Evolutionary conservation across 352 stramenopile genomes (phyloP), one percentile per base, ranked within the genome.

Genomic region (Pythium phragmiticola): DNA sequence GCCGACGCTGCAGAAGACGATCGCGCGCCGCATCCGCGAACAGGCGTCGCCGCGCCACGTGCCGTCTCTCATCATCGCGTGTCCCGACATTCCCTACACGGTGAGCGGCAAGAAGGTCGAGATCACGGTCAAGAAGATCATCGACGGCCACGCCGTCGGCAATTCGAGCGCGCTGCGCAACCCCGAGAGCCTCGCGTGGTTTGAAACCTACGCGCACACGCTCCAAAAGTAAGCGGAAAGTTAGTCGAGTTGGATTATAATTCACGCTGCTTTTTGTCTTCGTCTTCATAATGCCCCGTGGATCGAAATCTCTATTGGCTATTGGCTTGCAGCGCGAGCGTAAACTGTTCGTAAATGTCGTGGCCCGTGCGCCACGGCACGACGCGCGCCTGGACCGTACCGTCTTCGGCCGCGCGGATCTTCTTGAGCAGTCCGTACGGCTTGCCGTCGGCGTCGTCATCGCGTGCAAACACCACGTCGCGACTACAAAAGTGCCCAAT

Each of bases 61-160:
- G 45, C 84, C 84, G 5, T 72, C 71, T 0, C 60, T 82, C 28
- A 76, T 93, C n/a, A 74, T 81, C 30, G 73, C 72, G 8, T 89
- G 80, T 26, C 84, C 84, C 5, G 80, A 82, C 30, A 91, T 93
- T 58, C 84, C 84, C 37, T 81, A 89, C 69, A 93, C 82, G 2
- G 77, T 89, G 52, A 91, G 80, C 48, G 84, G 84, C 30, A 93
- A 93, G 70, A 91, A 90, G 54, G 82, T 93, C 39, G 84, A 93
- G 61, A 69, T 93, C 39, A 87, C 82, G 13, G 80, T 90, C 30
- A 90, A 90, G 78, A 85, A 87, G 62, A 86, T 92, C 63, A 74
- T 92, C 39, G 76, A 88, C 48, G 83, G 83, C 37, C 68, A 81
- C 23, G 45, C 59, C 1, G 68, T 90, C 8, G 83, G 71, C 30